Evolutionary conservation across 352 stramenopile species (phyloP), one percentile per base, ranked within the genome.

Genomic region (Pseudoperonospora humuli): DNA sequence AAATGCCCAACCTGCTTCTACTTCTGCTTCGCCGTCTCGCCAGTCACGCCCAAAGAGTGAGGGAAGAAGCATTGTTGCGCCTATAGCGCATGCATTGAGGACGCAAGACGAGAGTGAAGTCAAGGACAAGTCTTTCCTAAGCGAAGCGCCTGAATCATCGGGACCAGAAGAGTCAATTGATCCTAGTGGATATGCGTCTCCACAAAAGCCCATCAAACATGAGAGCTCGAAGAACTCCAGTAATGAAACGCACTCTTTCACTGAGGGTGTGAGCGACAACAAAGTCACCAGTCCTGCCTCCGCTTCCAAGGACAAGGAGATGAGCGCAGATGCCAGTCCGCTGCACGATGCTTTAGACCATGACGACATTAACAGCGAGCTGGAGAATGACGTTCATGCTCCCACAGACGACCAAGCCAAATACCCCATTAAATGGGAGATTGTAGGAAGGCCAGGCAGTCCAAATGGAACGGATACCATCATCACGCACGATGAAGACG

Each of bases 31-130:
- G 14, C 20, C 37, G 19, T 28, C 47, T 27, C 25, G 27, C 7
- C 24, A 54, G 20, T 17, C 37, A 27, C 52, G 36, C 31, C 42
- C 24, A 24, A 48, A 19, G 9, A 41, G 25, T 18, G 41, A 63
- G 25, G 39, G 28, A 14, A 26, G 56, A n/a, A 36, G 15, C 13
- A 13, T 15, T 19, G 13, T 24, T 27, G 25, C 21, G n/a, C 5
- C 7, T 20, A 33, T 45, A 52, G 17, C 26, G 3, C 18, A 10
- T 43, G 10, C 18, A 26, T 27, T 14, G 6, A 13, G 32, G 10
- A 36, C 32, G 21, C 42, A 39, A 49, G 28, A 14, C 17, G 40
- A 27, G n/a, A 39, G 5, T 18, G 40, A 50, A 24, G 9, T 36
- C 15, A 42, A 46, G 23, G 17, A 37, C n/a, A 40, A 21, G 5